Evolutionary conservation across 495 filamentous ascomycete genomes (phyloP).

Genomic region (Aspergillus hancockii): DNA sequence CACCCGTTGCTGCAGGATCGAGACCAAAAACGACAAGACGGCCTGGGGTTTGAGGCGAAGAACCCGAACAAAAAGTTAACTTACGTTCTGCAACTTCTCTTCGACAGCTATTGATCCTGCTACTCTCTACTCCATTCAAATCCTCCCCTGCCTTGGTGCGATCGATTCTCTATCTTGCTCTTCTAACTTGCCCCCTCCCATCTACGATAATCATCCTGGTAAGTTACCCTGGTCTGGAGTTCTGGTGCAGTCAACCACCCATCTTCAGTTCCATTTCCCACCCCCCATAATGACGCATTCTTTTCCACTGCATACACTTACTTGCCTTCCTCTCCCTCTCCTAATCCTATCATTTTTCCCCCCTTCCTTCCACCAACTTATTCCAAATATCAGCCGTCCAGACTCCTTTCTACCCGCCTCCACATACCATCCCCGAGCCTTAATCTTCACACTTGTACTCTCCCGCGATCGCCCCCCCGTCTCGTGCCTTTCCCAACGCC

Average conservation of each 20-base stretch:
- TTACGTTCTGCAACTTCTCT: background rate
- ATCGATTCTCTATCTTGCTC: background rate
- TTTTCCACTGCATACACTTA: slow-evolving; percentile 19
- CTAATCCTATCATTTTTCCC: background rate
- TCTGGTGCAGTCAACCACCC: background rate
- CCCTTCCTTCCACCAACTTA: slow-evolving; percentile 1
- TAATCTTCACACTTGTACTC: background rate
- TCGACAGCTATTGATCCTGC: background rate
- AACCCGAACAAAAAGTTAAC: slow-evolving; percentile 7
- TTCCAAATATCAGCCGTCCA: slow-evolving; percentile 9
- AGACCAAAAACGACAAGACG: slow-evolving; percentile 24
- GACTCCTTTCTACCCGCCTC: slow-evolving; percentile 4
- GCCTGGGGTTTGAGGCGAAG: slow-evolving; percentile 18
- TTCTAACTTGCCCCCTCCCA: background rate
- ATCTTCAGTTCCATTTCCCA: slow-evolving; percentile 11
- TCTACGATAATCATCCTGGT: slow-evolving; percentile 10
- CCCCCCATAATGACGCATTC: slow-evolving; percentile 47
- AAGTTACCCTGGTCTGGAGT: slow-evolving; percentile 17
- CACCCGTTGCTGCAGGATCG: slow-evolving; percentile 25
- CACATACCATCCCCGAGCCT: slow-evolving; percentile 2
- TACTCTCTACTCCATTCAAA: slow-evolving; percentile 2
- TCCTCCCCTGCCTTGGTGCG: background rate
- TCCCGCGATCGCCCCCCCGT: background rate
- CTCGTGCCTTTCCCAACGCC: background rate
- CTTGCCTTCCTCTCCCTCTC: slow-evolving; percentile 13